Evolutionary conservation across 169 alveolate species (phyloP).

Genomic region (Toxoplasma gondii): DNA sequence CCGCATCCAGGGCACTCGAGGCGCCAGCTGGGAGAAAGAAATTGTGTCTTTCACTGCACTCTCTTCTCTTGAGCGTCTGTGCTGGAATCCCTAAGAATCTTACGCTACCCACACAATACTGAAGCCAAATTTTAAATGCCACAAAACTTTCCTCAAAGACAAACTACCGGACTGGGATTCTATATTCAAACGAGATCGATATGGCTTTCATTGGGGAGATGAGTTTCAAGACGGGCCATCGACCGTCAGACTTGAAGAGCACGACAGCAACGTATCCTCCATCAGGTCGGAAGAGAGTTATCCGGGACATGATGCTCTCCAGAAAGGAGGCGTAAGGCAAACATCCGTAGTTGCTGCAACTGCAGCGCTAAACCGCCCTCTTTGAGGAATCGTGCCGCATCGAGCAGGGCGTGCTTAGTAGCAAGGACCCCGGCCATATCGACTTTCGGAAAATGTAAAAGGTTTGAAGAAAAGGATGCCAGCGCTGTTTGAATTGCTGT

Average conservation of each 20-base stretch:
- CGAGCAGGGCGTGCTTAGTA: neutral
- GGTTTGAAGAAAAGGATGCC: neutral
- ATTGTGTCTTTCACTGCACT: no score
- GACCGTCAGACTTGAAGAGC: neutral
- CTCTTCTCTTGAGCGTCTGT: no score
- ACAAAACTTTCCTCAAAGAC: no score
- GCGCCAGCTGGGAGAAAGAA: no score
- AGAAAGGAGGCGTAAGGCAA: neutral
- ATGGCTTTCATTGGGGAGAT: neutral
- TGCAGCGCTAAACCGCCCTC: neutral
- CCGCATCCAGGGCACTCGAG: no score
- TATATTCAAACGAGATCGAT: no score
- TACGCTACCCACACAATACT: no score
- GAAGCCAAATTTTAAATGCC: no score
- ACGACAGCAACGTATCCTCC: neutral
- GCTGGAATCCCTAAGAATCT: no score
- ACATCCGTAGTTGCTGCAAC: neutral
- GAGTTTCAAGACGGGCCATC: neutral
- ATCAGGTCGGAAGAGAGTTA: neutral
- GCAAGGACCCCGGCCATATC: neutral
- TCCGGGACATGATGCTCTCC: neutral
- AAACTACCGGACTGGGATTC: no score
- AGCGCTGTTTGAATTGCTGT: neutral
- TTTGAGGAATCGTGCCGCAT: neutral
- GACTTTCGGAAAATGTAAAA: neutral